These are phyloP conservation scores for Limnomonas spitsbergensis DNA, from an alignment of 139 green algal species.

Conservation along the genomic window DNA sequence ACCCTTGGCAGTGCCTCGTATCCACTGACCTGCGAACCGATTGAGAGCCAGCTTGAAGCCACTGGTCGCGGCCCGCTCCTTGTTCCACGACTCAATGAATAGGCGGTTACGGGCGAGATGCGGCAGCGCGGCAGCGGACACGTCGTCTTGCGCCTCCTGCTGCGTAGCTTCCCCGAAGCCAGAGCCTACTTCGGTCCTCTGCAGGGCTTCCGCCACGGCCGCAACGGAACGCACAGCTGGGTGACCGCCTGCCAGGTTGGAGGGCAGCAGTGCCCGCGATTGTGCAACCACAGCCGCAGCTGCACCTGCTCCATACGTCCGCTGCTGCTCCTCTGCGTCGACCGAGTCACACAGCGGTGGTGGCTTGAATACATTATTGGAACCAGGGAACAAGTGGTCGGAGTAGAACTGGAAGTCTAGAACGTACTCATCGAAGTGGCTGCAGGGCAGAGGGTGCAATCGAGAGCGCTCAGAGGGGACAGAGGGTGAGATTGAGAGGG, in stretches of 20 bases:
- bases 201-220: background rate
- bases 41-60: slow-evolving; percentile 33
- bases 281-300: background rate
- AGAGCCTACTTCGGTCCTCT: too few species aligned
- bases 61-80: slow-evolving; percentile 5
- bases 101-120: background rate
- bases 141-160: background rate
- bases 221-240: background rate
- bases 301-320: too few species aligned
- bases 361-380: background rate
- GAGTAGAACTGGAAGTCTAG: slow-evolving; percentile 8
- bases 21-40: too few species aligned
- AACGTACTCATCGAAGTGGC: slow-evolving; percentile 17
- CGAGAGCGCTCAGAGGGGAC: background rate
- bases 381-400: background rate
- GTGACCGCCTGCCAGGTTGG: background rate
- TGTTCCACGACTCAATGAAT: slow-evolving; percentile 26
- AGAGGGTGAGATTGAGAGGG: background rate
- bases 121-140: background rate
- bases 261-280: background rate
- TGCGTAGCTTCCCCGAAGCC: too few species aligned
- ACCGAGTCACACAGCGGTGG: background rate
- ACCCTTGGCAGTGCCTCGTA: too few species aligned
- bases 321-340: background rate
- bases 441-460: background rate